These are phyloP conservation scores for Parafenestella ontariensis DNA, from an alignment of 2,329 filamentous ascomycete genomes.

Conservation along the genomic window DNA sequence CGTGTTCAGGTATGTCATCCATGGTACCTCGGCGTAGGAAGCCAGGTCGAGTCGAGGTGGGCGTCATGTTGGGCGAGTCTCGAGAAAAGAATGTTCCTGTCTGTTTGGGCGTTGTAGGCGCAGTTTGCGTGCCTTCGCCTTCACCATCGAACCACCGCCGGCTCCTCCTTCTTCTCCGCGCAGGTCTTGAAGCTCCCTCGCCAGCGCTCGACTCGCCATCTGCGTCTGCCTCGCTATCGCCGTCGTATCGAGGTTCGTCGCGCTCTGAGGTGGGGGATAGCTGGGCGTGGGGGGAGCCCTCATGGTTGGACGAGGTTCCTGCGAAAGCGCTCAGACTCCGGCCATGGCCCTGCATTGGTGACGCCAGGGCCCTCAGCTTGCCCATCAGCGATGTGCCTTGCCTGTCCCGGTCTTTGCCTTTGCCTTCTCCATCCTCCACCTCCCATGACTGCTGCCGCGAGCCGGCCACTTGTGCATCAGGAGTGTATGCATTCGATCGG, in stretches of 20 bases:
- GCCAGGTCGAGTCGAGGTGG: constrained; percentile 50
- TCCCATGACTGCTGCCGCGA: constrained; percentile 71
- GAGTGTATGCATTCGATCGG: constrained; percentile 50
- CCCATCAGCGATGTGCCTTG: constrained; percentile 73
- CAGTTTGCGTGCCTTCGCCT: constrained; percentile 64
- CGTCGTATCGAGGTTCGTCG: constrained; percentile 58
- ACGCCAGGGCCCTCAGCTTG: constrained; percentile 77
- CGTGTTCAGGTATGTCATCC: constrained; percentile 56
- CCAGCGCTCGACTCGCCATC: constrained; percentile 88
- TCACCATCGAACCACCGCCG: constrained; percentile 60
- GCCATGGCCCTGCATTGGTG: constrained; percentile 59
- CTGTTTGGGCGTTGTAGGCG: constrained; percentile 70
- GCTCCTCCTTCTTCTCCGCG: constrained; percentile 69
- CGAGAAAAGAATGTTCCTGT: constrained; percentile 60
- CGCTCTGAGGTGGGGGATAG: constrained; percentile 59
- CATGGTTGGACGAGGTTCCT: constrained; percentile 49
- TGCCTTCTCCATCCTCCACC: constrained; percentile 68
- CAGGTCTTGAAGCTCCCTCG: constrained; percentile 59
- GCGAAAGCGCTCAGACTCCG: constrained; percentile 58
- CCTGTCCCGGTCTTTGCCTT: constrained; percentile 54
- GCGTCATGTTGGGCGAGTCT: constrained; percentile 46
- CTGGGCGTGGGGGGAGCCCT: constrained; percentile 48
- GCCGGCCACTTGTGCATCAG: constrained; percentile 57
- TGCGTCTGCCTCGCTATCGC: constrained; percentile 73
- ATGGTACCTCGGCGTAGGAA: constrained; percentile 62